Base-by-base conservation (phyloP, 163 green algal genomes). In the Chlamydomonas reinhardtii region DNA sequence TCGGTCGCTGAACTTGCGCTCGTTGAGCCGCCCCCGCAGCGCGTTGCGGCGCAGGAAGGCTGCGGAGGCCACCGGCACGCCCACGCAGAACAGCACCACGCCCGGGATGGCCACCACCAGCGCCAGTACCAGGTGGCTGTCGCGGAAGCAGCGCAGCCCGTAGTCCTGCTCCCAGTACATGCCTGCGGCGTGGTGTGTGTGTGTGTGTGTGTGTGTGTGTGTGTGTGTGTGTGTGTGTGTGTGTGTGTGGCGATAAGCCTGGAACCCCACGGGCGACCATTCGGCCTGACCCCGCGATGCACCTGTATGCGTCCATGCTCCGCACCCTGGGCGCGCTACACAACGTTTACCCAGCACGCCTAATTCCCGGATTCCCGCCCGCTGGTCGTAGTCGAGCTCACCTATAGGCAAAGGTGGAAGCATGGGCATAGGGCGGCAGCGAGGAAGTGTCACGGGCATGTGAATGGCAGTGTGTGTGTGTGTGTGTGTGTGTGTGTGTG, bases 151-250 rank as follows among this genome's bases (percentile, higher is more conserved):
- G 35, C 29, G 19, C 25, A 87, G 27, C 4, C 31, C 71, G 37
- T 81, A 87, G 71, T 87, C 81, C 27, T 59, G 35, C 70, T 87
- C 70, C 81, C 81, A 87, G 65, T 52, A 87, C 56, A 4, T 76
- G n/a, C 77, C 77, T 25, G 25, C 25, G 29, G 64, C 24, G 4
- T n/a, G n/a, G 64, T 54, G 2, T 11, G 69, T 37, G 1, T 22
- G 70, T 6, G 16, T 32, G 2, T 2, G 12, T 16, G 22, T 3
- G 11, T 16, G 27, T 15, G 64, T 54, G 2, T 11, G 69, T 37
- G 1, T 22, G 70, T 6, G 16, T 32, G 2, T 2, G 14, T 29
- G 27, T 70, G 31, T 0, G 27, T 11, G 29, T 34, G 68, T 52
- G 32, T 16, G 2, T 34, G 68, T 8, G 20, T n/a, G 32, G 66